These are phyloP conservation scores for Metroxylon sagu DNA, from an alignment of 176 grass and related monocot species.

Conservation along the genomic window DNA sequence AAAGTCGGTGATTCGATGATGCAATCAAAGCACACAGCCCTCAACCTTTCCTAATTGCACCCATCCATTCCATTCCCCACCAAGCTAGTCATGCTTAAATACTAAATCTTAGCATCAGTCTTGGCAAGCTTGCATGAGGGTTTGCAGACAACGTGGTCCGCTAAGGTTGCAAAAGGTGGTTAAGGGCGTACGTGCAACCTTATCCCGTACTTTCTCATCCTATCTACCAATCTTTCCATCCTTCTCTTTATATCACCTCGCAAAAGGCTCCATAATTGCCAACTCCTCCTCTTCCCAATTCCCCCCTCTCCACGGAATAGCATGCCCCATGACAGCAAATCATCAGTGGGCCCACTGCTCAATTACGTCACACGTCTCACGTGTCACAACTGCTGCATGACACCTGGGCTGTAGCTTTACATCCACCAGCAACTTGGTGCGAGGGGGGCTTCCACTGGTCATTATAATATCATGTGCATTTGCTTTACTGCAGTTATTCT, in stretches of 20 bases:
- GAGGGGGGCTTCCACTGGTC: not conserved
- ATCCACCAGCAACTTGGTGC: not conserved
- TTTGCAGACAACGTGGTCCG: conserved; percentile 25
- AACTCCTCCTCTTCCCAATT: not conserved
- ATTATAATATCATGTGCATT: not conserved
- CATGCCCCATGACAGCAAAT: conserved; percentile 31
- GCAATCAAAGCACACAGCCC: conserved; percentile 25
- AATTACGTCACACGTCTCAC: conserved; percentile 1
- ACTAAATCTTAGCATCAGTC: conserved; percentile 14
- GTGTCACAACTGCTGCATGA: not conserved
- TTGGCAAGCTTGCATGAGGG: conserved; percentile 7
- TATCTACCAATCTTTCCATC: not conserved
- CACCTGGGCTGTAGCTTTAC: conserved; percentile 1
- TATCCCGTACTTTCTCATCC: not conserved
- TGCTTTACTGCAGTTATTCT: conserved; percentile 12
- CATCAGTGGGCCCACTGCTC: conserved; percentile 14
- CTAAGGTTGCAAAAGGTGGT: conserved; percentile 21
- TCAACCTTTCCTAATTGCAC: conserved; percentile 14
- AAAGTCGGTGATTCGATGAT: conserved; percentile 28
- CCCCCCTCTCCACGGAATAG: not conserved
- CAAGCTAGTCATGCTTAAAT: conserved; percentile 23
- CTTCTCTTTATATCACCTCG: not conserved
- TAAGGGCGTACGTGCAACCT: not conserved
- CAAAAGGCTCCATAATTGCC: not conserved
- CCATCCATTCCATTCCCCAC: conserved; percentile 34